These are phyloP conservation scores for Talaromyces sp. DNA, from an alignment of 2,329 filamentous ascomycete species.

Conservation along the genomic window DNA sequence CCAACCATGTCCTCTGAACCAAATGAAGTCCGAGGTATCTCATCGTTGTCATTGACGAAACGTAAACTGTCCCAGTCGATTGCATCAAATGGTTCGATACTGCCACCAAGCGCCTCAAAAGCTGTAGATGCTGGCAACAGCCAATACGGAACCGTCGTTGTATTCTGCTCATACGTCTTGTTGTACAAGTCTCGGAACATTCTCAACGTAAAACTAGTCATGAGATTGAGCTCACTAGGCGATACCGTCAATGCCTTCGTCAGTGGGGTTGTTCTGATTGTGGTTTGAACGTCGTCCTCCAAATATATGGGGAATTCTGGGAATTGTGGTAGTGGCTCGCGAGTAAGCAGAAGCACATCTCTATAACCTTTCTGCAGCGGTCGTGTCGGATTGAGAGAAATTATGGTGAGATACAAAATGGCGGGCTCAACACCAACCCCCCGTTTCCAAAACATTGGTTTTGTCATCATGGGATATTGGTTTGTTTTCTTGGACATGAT, in stretches of 20 bases:
- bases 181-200: slow-evolving; percentile 84
- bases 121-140: slow-evolving; percentile 55
- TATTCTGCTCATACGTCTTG: slow-evolving; percentile 67
- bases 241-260: slow-evolving; percentile 22
- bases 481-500: slow-evolving; percentile 71
- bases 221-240: slow-evolving; percentile 43
- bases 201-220: slow-evolving; percentile 69
- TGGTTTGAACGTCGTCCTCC: slow-evolving; percentile 56
- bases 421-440: slow-evolving; percentile 42
- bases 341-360: slow-evolving; percentile 66
- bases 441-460: slow-evolving; percentile 67
- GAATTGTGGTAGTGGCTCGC: slow-evolving; percentile 58
- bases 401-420: slow-evolving; percentile 55
- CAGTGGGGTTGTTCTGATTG: slow-evolving; percentile 49
- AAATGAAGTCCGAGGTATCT: slow-evolving; percentile 43
- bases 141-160: slow-evolving; percentile 72
- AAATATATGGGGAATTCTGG: slow-evolving; percentile 69
- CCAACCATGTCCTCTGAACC: slow-evolving; percentile 37
- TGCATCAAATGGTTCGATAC: slow-evolving; percentile 11
- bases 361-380: slow-evolving; percentile 55
- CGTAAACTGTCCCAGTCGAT: slow-evolving; percentile 42
- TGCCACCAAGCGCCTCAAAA: slow-evolving; percentile 1
- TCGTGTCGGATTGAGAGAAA: slow-evolving; percentile 54
- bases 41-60: slow-evolving; percentile 33
- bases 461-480: slow-evolving; percentile 70